These are phyloP conservation scores for Lachancea lanzarotensis DNA, from an alignment of 805 yeast genomes.

Conservation along the genomic window DNA sequence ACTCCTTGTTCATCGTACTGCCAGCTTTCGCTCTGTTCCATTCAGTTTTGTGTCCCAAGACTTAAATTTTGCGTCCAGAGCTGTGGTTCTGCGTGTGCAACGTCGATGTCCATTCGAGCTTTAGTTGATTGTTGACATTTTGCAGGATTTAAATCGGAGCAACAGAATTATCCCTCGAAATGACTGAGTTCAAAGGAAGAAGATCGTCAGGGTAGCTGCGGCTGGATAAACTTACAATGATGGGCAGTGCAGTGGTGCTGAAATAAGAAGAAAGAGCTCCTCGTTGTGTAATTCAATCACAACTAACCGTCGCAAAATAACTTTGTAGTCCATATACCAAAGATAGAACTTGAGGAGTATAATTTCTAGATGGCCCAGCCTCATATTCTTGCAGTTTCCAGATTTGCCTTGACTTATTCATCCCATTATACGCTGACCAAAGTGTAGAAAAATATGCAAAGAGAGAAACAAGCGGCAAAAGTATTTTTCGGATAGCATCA, in stretches of 20 bases:
- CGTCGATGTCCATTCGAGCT: conserved; percentile 31
- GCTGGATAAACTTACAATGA: conserved; percentile 25
- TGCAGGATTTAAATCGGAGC: conserved; percentile 34
- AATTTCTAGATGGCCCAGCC: too few species aligned
- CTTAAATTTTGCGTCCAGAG: conserved; percentile 2
- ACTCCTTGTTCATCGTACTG: conserved; percentile 41
- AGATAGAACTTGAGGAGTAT: too few species aligned
- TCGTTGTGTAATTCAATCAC: conserved; percentile 21
- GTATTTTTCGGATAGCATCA: too few species aligned
- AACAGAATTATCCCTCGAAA: conserved; percentile 32
- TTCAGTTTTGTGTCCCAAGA: not conserved
- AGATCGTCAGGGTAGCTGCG: conserved; percentile 7
- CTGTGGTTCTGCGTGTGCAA: conserved; percentile 23
- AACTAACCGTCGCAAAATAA: too few species aligned
- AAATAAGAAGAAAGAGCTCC: conserved; percentile 9
- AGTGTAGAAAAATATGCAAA: too few species aligned
- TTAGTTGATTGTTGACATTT: conserved; percentile 27
- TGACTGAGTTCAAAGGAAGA: conserved; percentile 42
- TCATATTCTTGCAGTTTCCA: too few species aligned
- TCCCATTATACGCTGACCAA: too few species aligned
- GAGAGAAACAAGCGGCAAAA: too few species aligned
- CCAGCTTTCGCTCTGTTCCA: conserved; percentile 36
- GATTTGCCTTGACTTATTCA: too few species aligned
- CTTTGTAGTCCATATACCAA: too few species aligned
- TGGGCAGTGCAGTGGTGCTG: conserved; percentile 19